Evolutionary conservation across 345 rosid species (phyloP), one percentile per base, ranked within the genome.

Genomic region (Gossypium longicalyx): DNA sequence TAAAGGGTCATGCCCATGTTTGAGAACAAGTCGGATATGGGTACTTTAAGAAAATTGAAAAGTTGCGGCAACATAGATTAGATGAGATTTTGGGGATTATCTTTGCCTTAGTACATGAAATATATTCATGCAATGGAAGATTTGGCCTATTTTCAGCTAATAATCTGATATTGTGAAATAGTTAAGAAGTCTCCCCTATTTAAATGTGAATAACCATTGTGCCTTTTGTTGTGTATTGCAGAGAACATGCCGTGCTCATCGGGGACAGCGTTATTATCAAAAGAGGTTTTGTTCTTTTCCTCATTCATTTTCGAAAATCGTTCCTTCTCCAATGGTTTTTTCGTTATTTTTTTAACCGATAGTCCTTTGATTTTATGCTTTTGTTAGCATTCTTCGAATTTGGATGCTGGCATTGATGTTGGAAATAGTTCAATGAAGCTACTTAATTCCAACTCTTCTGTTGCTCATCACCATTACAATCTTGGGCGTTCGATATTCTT

Each of bases 231-330:
- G 56, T 52, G 45, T 79, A 53, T 70, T 79, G 87, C 85, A 88
- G 91, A 82, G 53, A 73, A 62, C 74, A 76, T 86, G 81, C 83
- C 87, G 5, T 85, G 79, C 78, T 79, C 86, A n/a, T 82, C 88
- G 12, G 81, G 80, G 68, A 73, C 67, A 6, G 82, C 72, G 57
- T 77, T 72, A 64, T 60, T 77, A 25, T 72, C 83, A 3, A 70
- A 75, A 58, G 80, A 82, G 91, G 91, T 88, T 66, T 25, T 34
- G 70, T 74, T 49, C 74, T 70, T 29, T 51, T 13, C 41, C 52
- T 19, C 12, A 49, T 72, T 47, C 48, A 22, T 43, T 43, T 8
- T 12, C 41, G 9, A 10, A 51, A 19, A 27, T 17, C 12, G 48
- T 62, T 15, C 27, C 48, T 68, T 63, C 58, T 74, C 19, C 59